Evolutionary conservation across 805 yeast species (phyloP), one percentile per base, ranked within the genome.

Genomic region (Metschnikowia corniflorae): DNA sequence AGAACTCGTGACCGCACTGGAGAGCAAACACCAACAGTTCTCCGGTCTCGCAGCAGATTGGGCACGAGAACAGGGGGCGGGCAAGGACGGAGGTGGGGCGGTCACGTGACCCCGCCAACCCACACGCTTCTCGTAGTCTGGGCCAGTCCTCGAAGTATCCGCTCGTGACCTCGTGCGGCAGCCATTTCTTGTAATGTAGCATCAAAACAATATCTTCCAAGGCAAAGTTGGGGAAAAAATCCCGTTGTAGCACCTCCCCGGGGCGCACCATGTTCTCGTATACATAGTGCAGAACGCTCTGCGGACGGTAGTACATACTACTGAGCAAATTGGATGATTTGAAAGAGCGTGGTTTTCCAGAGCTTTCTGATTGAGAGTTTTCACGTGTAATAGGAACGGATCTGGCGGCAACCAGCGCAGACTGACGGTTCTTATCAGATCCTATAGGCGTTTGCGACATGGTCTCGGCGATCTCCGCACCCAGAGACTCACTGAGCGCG

Each of bases 1-100:
- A 93, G 48, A 68, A 83, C 34, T 63, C 66, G 57, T 91, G 96
- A 7, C 70, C 71, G 58, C 97, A 93, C 12, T 69, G 69, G 13
- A 86, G 57, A 3, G 71, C 58, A 49, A 78, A 85, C 2, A 63
- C 58, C 7, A 41, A 35, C 21, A 62, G 37, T 2, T 43, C 42
- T 0, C 53, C 52, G 0, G 72, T 73, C 16, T 81, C 82, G 55
- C 86, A 85, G 58, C 96, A 89, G n/a, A 89, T 79, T 12, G 58
- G 50, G 55, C 96, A 87, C 18, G 55, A 43, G 44, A 68, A 75
- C 31, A 49, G 37, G 7, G 8, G 8, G 8, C 12, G n/a, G 9
- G 6, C 20, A 16, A 19, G 5, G 29, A 33, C 13, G 10, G 12
- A 16, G 22, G 34, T 18, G 18, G 6, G 6, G 2, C 6, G 15